phyloP scores from a whole-genome alignment of 2,329 filamentous ascomycete species.

The Gnomoniopsis smithogilvyi region DNA sequence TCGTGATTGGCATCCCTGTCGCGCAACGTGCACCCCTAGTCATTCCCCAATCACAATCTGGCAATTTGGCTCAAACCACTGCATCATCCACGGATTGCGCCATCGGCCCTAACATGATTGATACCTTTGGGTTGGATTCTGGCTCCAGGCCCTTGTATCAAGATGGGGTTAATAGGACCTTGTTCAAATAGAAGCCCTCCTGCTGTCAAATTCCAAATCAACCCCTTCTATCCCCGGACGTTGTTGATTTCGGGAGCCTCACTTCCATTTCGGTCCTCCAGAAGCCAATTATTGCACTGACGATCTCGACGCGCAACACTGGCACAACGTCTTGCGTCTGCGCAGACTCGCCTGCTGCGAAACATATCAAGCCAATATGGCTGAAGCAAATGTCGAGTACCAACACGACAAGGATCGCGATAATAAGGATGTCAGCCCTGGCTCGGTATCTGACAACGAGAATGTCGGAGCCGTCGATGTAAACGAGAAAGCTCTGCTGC shows the following conservation, averaged over 20 bases:
- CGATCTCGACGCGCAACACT: background rate
- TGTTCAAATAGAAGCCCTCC: background rate
- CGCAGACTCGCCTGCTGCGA: background rate
- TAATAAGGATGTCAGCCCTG: conserved; percentile 1
- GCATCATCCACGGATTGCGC: background rate
- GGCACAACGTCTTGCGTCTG: background rate
- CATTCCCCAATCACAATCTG: conserved; percentile 7
- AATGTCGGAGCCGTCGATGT: conserved; percentile 26
- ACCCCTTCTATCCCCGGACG: background rate
- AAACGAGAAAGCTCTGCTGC: conserved; percentile 54
- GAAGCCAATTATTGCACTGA: background rate
- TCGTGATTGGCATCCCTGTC: conserved; percentile 1
- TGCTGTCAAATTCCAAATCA: background rate
- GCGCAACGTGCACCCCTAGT: background rate
- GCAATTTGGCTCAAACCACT: background rate
- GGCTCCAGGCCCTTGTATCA: background rate
- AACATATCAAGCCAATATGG: background rate
- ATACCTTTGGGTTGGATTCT: background rate
- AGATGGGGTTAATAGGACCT: background rate
- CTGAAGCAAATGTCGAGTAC: conserved; percentile 3
- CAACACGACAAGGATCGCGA: conserved; percentile 3
- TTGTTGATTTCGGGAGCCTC: background rate
- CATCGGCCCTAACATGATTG: conserved; percentile 10
- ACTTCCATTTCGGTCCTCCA: background rate
- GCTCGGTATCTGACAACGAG: conserved; percentile 7